phyloP scores from a whole-genome alignment of 1,284 basidiomycete genomes.

The Cerioporus squamosus region DNA sequence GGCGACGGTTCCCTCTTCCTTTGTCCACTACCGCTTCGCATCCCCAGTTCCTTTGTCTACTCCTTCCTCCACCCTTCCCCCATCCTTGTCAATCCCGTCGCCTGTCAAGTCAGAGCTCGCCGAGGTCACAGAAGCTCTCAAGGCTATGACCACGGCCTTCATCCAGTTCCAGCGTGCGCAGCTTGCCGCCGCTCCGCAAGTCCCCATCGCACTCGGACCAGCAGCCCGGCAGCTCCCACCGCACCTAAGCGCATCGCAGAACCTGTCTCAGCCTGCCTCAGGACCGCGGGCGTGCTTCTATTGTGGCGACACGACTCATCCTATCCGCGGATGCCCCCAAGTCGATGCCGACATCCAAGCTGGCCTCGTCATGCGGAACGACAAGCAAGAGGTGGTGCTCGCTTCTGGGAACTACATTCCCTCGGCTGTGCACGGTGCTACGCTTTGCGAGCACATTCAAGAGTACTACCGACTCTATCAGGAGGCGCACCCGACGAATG shows the following conservation, averaged over 20 bases:
- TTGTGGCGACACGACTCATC: neutral
- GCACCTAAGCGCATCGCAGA: neutral
- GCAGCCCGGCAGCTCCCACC: neutral
- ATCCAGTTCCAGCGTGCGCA: neutral
- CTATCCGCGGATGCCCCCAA: slow-evolving; percentile 4
- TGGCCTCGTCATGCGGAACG: neutral
- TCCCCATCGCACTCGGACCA: too few species aligned
- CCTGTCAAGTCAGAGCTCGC: too few species aligned
- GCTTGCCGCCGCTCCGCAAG: neutral
- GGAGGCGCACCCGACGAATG: neutral
- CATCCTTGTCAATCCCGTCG: too few species aligned
- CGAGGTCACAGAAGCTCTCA: too few species aligned
- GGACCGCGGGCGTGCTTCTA: neutral
- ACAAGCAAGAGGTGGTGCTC: slow-evolving; percentile 6
- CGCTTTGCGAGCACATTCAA: slow-evolving; percentile 9
- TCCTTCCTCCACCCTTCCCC: neutral
- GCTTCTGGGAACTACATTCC: slow-evolving; percentile 4
- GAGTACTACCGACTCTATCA: neutral
- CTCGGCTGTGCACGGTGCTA: neutral
- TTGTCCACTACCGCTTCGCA: neutral
- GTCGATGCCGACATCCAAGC: slow-evolving; percentile 10
- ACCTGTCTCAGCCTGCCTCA: neutral
- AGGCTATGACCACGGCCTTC: too few species aligned
- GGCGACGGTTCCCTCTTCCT: neutral
- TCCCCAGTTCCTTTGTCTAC: too few species aligned